Evolutionary conservation across 768 basidiomycete species (phyloP), one percentile per base, ranked within the genome.

Genomic region (Hygrophoropsis aurantiaca): DNA sequence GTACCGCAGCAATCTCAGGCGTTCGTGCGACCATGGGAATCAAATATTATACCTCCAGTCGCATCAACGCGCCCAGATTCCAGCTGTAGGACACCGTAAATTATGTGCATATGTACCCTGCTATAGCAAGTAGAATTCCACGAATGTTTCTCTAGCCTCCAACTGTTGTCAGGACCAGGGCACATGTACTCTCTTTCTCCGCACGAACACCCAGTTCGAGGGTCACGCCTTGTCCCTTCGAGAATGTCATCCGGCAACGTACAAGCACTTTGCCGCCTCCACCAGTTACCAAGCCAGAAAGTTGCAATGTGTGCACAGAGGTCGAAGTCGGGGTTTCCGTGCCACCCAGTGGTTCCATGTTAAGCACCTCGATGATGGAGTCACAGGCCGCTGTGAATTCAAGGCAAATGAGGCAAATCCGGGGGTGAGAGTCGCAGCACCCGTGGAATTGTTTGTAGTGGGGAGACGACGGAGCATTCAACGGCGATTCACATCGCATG

Each of bases 221-320:
- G 25, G 93, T 94, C 15, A 99, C 97, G 8, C 97, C 97, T 55
- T 86, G 77, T 13, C 90, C 93, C 51, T 84, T 74, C 36, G 88
- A 85, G 68, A 81, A 97, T 10, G 95, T 97, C 97, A 98, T 99
- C 51, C 95, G 80, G 72, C 89, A 90, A 52, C 94, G 83, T 19
- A 84, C 94, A 46, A 99, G 78, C 25, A 97, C 90, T 73, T 97
- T 97, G n/a, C 94, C 94, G 20, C 90, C 93, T 19, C 94, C 94
- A 25, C 95, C 94, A 20, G 80, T 77, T 15, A 97, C 87, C 53
- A 98, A 60, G 36, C 97, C 97, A 13, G 94, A 91, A 35, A 99
- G 67, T 60, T 95, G 94, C 45, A 99, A 78, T 23, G 94, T 95
- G 69, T 99, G 97, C 40, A 97, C 88, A 3, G 93, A 85, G 8